Evolutionary conservation across 176 grass and related monocot genomes (phyloP).

Genomic region (Zoysia japonica): DNA sequence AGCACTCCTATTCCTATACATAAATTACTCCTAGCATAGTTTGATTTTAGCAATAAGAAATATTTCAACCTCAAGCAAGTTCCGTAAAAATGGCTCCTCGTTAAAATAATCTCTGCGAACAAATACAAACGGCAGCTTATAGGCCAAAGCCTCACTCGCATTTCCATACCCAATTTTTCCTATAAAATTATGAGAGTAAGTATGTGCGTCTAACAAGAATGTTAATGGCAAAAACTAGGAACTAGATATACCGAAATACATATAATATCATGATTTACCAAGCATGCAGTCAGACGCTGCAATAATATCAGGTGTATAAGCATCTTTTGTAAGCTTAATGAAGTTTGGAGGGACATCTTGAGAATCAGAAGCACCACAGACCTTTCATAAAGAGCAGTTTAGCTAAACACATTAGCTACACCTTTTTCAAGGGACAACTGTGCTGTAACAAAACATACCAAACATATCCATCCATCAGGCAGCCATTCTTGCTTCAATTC

Average conservation of each 20-base stretch:
- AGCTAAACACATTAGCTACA: background rate
- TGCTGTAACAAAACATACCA: constrained; percentile 55
- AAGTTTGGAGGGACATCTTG: constrained; percentile 90
- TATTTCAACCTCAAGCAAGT: constrained; percentile 93
- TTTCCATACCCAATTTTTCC: constrained; percentile 98
- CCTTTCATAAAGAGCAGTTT: constrained; percentile 52
- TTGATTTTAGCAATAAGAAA: constrained; percentile 19
- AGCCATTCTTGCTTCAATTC: constrained; percentile 88
- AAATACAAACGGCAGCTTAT: constrained; percentile 94
- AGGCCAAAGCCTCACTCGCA: constrained; percentile 92
- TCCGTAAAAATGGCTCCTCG: constrained; percentile 93
- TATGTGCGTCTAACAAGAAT: constrained; percentile 14
- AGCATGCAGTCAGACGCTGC: constrained; percentile 99
- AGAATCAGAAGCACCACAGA: constrained; percentile 89
- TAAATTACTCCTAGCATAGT: constrained; percentile 2
- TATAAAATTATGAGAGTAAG: constrained; percentile 35
- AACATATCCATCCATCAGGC: constrained; percentile 89
- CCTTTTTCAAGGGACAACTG: background rate
- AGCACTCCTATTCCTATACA: background rate
- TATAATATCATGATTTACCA: constrained; percentile 53
- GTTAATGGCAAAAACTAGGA: constrained; percentile 1
- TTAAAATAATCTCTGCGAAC: constrained; percentile 98
- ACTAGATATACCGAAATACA: constrained; percentile 13
- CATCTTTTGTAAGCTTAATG: constrained; percentile 90
- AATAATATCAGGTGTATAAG: constrained; percentile 95